Evolutionary conservation across 1,139 yeast genomes (phyloP), one percentile per base, ranked within the genome.

Genomic region (Candida glucosophila): DNA sequence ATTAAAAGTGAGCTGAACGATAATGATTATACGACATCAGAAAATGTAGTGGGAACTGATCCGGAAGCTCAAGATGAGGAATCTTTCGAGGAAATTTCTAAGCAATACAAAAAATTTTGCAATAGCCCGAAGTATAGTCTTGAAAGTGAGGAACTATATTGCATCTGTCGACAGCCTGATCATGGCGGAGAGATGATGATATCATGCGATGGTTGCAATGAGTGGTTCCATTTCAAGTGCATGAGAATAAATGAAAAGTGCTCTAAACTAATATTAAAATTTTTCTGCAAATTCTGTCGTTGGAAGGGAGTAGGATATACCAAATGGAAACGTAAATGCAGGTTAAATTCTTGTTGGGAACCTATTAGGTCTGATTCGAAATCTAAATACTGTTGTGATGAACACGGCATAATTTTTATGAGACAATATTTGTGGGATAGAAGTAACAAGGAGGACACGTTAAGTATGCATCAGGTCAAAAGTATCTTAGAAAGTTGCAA

Each of bases 141-240:
- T 24, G 55, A 66, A 37, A 58, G 74, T 23, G 80, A 77, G 35
- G 90, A 78, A 34, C 56, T 83, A 7, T 86, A 66, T 41, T 88
- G 97, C 47, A 55, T 77, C 0, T 88, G 97, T 48, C 65, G 92
- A 22, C 69, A 67, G 33, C 81, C 88, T 0, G 96, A 88, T 43
- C 63, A 67, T 33, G 93, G 90, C 2, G 71, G 70, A 2, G 81
- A 81, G 48, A 47, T 79, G 34, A 86, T 86, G 96, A 80, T 88
- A 13, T 86, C 82, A 1, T 88, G 97, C 47, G 96, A 86, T 48
- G 88, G 85, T 5, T 88, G 97, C 52, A 95, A 86, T 44, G 95
- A 83, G 36, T 88, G 97, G 97, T 88, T 68, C 45, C 96, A 88
- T 52, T 83, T 88, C 48, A 61, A 58, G 25, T 88, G 96, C 44